Evolutionary conservation across 2,329 filamentous ascomycete species (phyloP), one percentile per base, ranked within the genome.

Genomic region (Phaeosphaeriaceae sp.): DNA sequence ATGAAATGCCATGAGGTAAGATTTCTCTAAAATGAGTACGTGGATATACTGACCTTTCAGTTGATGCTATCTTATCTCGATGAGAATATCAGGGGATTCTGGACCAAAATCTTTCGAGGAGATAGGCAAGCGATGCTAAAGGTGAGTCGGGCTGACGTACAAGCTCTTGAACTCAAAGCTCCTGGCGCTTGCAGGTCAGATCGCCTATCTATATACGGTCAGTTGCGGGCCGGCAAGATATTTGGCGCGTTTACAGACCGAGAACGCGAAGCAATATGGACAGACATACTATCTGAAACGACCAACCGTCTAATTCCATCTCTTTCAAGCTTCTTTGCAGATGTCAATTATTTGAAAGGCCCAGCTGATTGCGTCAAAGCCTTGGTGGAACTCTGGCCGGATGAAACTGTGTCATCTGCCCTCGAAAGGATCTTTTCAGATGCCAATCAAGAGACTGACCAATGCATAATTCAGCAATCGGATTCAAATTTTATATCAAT

Each of bases 51-150:
- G 6, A 29, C 8, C 16, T 4, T 26, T 6, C 73, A 48, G 28
- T 15, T 23, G 20, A 74, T 61, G 57, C 70, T 56, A 54, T 70
- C 36, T 54, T 71, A 35, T 53, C 58, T 48, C 73, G 70, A 52
- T 59, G 74, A 73, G 45, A 66, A 72, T 34, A 61, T 18, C 35
- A 63, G 46, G 47, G 63, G 28, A 70, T 74, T 52, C 8, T 76
- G 58, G 64, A 55, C 52, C 29, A 48, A 57, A 33, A 58, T 74
- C 26, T 61, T 74, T 34, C 43, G 54, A 26, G n/a, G 21, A 23
- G 56, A 73, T 39, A 45, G 20, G 29, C 33, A 55, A 26, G 46
- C 46, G 38, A 69, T 73, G 50, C 35, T 50, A 28, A 66, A 57
- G 46, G 55, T 75, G n/a, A 50, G 72, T 54, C 45, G 52, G 9